Evolutionary conservation across 768 basidiomycete species (phyloP).

Genomic region (Collybiopsis luxurians): DNA sequence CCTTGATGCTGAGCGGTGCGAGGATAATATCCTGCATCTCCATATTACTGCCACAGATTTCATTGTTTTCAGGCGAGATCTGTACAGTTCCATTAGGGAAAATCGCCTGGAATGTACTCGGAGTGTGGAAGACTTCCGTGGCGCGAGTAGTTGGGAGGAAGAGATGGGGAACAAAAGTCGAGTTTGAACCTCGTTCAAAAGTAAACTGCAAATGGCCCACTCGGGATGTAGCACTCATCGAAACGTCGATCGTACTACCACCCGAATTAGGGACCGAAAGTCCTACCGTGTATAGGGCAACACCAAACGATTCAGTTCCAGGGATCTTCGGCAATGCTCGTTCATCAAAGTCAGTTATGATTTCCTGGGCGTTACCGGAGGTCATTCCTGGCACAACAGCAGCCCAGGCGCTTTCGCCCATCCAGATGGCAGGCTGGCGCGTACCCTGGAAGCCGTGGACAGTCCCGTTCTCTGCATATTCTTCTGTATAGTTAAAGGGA

Average conservation of each 20-base stretch:
- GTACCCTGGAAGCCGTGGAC: constrained; percentile 81
- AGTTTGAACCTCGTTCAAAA: constrained; percentile 34
- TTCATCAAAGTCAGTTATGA: constrained; percentile 55
- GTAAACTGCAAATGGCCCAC: constrained; percentile 75
- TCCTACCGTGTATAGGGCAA: constrained; percentile 56
- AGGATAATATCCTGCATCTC: constrained; percentile 75
- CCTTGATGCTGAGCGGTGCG: constrained; percentile 45
- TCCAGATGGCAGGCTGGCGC: constrained; percentile 87
- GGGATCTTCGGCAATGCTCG: constrained; percentile 54
- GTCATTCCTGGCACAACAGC: constrained; percentile 58
- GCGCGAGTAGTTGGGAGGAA: constrained; percentile 67
- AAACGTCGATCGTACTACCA: constrained; percentile 49
- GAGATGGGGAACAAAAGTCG: constrained; percentile 46
- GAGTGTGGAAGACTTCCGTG: constrained; percentile 41
- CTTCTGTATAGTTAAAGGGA: constrained; percentile 64
- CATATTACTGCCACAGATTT: constrained; percentile 62
- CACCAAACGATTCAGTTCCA: constrained; percentile 49
- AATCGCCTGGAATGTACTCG: constrained; percentile 26
- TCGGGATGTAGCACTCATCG: constrained; percentile 68
- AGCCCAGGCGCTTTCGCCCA: constrained; percentile 74
- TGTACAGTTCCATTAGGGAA: constrained; percentile 52
- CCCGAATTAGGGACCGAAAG: constrained; percentile 43
- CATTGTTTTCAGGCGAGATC: constrained; percentile 38
- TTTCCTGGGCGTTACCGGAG: constrained; percentile 22
- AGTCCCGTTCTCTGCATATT: constrained; percentile 10